Evolutionary conservation across 345 rosid species (phyloP).

Genomic region (Aurinia saxatilis): DNA sequence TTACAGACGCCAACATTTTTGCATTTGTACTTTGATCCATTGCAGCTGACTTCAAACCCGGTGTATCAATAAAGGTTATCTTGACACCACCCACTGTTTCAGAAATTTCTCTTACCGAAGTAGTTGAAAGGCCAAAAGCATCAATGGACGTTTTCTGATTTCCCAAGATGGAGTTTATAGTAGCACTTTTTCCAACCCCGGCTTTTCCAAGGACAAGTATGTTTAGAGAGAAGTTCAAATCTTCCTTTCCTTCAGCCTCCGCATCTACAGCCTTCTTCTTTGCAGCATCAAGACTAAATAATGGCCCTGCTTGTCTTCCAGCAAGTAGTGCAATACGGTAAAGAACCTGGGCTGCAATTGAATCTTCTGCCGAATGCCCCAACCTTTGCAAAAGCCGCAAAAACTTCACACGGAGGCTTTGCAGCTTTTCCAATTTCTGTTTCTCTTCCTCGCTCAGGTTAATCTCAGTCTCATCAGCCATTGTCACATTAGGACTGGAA

Average conservation of each 20-base stretch:
- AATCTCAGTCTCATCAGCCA: constrained; percentile 41
- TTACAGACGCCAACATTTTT: constrained; percentile 56
- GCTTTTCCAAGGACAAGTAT: constrained; percentile 86
- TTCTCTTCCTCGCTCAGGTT: constrained; percentile 82
- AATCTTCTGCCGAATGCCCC: constrained; percentile 74
- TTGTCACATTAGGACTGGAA: constrained; percentile 34
- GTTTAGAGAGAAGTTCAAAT: constrained; percentile 60
- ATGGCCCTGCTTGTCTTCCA: constrained; percentile 64
- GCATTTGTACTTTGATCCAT: constrained; percentile 67
- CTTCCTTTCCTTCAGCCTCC: constrained; percentile 60
- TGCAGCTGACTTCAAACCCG: constrained; percentile 76
- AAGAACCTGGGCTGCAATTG: constrained; percentile 72
- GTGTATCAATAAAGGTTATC: constrained; percentile 67
- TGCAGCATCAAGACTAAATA: constrained; percentile 74
- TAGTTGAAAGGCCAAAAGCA: constrained; percentile 76
- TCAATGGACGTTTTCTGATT: constrained; percentile 57
- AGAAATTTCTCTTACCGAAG: constrained; percentile 55
- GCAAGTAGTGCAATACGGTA: constrained; percentile 69
- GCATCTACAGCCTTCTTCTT: constrained; percentile 63
- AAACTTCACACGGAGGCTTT: constrained; percentile 65
- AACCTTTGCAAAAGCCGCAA: constrained; percentile 79
- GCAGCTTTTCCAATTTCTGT: constrained; percentile 72
- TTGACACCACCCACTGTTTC: constrained; percentile 66
- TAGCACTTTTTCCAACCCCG: constrained; percentile 96
- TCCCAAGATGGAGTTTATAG: constrained; percentile 79